phyloP scores from a whole-genome alignment of 23 red algal species.

The Cyanidioschyzon merolae region DNA sequence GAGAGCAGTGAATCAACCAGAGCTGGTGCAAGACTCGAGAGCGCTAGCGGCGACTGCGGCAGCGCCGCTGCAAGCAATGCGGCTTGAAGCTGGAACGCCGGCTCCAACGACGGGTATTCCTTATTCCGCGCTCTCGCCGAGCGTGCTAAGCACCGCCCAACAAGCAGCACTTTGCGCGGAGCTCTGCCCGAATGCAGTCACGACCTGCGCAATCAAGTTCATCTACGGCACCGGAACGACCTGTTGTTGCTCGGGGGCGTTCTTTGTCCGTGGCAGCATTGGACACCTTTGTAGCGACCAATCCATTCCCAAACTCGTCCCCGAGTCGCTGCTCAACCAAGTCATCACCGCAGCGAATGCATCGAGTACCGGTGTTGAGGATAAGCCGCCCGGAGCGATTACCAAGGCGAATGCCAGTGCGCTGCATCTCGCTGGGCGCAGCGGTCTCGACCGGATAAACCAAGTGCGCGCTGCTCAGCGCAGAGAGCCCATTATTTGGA shows the following conservation, averaged over 20 bases:
- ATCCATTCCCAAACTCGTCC: neutral
- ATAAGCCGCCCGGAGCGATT: neutral
- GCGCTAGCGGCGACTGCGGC: no score
- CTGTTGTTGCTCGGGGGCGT: neutral
- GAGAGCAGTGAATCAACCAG: no score
- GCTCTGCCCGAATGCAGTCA: neutral
- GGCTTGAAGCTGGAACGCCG: neutral
- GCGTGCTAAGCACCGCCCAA: neutral
- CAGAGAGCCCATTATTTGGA: constrained; percentile 2
- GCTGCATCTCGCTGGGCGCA: neutral
- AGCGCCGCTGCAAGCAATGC: no score
- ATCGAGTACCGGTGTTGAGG: neutral
- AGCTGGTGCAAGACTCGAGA: no score
- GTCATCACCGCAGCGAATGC: neutral
- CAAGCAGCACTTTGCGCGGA: neutral
- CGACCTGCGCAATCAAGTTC: neutral
- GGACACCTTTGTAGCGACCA: neutral
- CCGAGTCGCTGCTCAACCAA: neutral
- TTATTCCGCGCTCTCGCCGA: neutral
- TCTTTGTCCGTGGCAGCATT: constrained; percentile 8
- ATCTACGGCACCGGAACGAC: constrained; percentile 6
- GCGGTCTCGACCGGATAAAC: neutral
- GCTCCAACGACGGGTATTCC: neutral
- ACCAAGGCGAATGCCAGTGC: neutral
- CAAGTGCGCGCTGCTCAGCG: constrained; percentile 7